Conservation (phyloP, 345 rosid species). For the Brassica carinata region DNA sequence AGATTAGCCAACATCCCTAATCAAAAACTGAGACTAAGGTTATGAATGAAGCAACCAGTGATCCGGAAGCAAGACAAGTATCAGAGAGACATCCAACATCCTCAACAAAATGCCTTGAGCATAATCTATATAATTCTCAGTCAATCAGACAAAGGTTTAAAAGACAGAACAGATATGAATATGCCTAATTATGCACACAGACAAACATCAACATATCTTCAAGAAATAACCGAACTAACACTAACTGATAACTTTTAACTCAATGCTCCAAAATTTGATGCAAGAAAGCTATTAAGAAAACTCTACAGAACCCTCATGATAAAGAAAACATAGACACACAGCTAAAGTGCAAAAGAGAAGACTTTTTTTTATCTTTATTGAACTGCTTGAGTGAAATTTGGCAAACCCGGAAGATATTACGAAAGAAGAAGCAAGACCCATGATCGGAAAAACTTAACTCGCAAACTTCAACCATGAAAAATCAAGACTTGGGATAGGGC, state of each 20-base stretch:
- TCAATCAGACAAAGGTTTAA: not conserved
- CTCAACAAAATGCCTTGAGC: not conserved
- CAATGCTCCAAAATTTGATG: not conserved
- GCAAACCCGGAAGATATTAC: not conserved
- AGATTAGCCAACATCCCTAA: not conserved
- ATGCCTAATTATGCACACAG: not conserved
- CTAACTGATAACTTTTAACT: not conserved
- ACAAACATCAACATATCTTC: not conserved
- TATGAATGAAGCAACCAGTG: not conserved
- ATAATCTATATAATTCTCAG: not conserved
- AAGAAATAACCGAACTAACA: not conserved
- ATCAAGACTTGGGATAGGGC: conserved; percentile 10
- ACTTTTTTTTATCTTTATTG: not conserved
- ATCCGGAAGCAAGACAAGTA: not conserved
- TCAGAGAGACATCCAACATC: not conserved
- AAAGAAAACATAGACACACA: not conserved
- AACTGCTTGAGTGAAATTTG: not conserved
- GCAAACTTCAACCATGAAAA: not conserved
- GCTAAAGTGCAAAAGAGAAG: not conserved
- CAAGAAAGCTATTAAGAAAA: not conserved
- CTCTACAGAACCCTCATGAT: not conserved
- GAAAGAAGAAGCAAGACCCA: conserved; percentile 10
- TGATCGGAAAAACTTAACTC: not conserved
- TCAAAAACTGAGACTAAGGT: not conserved
- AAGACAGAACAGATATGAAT: not conserved